Base-by-base conservation (phyloP, 2,329 filamentous ascomycete genomes). In the Fusarium concolor region DNA sequence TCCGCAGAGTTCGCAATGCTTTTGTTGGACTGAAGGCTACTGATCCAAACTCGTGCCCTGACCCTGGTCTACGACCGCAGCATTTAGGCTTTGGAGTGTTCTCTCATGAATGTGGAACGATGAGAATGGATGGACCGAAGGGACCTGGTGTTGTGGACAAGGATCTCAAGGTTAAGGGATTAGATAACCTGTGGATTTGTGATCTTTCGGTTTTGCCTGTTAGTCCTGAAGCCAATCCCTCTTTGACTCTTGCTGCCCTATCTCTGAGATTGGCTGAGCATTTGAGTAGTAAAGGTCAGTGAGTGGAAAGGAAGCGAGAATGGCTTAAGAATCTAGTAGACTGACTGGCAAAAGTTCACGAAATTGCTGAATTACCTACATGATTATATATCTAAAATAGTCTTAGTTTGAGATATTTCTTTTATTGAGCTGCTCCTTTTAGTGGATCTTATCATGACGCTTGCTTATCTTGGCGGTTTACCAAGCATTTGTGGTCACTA, bases 81-180 rank as follows among this genome's bases (percentile, higher is more conserved):
- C 67, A 70, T 24, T 2, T 70, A 17, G 67, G 67, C 0, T 70
- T 70, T 1, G 67, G 67, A 0, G 67, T 70, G 0, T 70, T 70
- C 9, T 69, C 65, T 3, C 65, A 70, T 7, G 67, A 70, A 10
- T 56, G 66, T 1, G 67, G 67, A 24, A 70, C 67, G 0, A 70
- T 70, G 67, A 44, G 67, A 6, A 70, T 70, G 67, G 66, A 64
- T 20, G 56, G 62, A 0, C 65, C 65, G 0, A 44, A 51, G 0
- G 41, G 55, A 0, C 1, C 31, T 5, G 67, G 67, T 0, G 66
- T 69, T 0, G 67, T 70, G 0, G 62, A 70, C 12, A 22, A 41
- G 0, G 20, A 70, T 5, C 42, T 70, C 3, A 57, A 64, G 38
- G 62, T 70, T 1, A 66, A 70, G 33, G 62, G 56, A 0, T 1